A percentile compares a stretch with the other conserved stretches of the same genome.
phyloP scores from a whole-genome alignment of 129 eudicot species.

The Ambrosia trifida region DNA sequence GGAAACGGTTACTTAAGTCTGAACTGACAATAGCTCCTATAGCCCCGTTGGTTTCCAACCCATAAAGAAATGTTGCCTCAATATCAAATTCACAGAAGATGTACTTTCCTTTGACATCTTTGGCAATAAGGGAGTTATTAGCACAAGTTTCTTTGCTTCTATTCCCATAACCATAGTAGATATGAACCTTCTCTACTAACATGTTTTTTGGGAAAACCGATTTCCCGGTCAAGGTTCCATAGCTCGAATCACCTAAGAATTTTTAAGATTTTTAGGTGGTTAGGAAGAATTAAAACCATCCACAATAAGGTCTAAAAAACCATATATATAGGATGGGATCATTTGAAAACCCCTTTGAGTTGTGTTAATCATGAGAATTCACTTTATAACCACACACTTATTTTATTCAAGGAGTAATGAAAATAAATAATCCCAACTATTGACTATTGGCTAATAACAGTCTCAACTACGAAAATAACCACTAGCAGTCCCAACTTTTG shows the following conservation, averaged over 20 bases:
- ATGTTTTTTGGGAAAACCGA: constrained; percentile 40
- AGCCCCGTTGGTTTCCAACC: constrained; percentile 30
- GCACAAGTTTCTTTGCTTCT: constrained; percentile 49
- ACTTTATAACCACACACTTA: no score
- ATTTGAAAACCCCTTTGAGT: no score
- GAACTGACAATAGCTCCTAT: constrained; percentile 39
- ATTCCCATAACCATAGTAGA: constrained; percentile 46
- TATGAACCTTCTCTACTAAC: constrained; percentile 37
- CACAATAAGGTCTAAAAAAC: no score
- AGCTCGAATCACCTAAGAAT: constrained; percentile 24
- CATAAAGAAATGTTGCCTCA: background rate
- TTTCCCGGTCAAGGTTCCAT: constrained; percentile 28
- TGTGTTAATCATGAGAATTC: no score
- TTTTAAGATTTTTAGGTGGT: no score
- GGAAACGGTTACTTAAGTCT: constrained; percentile 22
- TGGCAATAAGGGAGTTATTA: constrained; percentile 30
- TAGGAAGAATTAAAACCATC: no score
- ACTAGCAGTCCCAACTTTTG: no score
- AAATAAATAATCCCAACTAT: no score
- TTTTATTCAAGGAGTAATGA: no score
- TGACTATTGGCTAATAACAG: no score
- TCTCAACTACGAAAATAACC: no score
- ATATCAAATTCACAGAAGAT: constrained; percentile 31
- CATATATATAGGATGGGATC: no score
- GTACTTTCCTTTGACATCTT: constrained; percentile 43